These are phyloP conservation scores for Quercus mongolica DNA, from an alignment of 306 rosid genomes.

Conservation along the genomic window DNA sequence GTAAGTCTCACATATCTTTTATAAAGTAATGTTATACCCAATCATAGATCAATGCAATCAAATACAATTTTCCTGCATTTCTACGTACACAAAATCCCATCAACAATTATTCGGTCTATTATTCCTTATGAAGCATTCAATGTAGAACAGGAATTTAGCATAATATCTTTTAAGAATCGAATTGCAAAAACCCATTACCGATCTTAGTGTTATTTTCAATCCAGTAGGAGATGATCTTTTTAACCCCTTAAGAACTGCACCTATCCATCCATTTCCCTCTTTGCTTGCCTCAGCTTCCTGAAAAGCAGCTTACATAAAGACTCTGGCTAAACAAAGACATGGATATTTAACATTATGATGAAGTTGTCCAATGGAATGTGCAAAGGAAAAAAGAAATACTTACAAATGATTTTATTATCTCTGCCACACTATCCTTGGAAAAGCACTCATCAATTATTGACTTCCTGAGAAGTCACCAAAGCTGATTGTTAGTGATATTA, in stretches of 20 bases:
- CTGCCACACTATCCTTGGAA: conserved; percentile 71
- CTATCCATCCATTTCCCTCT: conserved; percentile 84
- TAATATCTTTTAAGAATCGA: neutral
- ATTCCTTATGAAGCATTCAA: neutral
- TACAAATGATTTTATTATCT: conserved; percentile 78
- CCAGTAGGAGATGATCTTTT: conserved; percentile 89
- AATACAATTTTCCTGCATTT: too few relatives aligned
- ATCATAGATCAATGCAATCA: too few relatives aligned
- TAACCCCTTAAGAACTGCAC: conserved; percentile 60
- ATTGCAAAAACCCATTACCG: conserved; percentile 45
- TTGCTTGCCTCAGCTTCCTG: conserved; percentile 72
- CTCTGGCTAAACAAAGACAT: neutral
- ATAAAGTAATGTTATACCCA: neutral
- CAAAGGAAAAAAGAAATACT: conserved; percentile 2
- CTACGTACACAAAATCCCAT: neutral
- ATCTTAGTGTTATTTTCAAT: conserved; percentile 66
- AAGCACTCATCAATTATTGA: conserved; percentile 70
- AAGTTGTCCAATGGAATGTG: neutral
- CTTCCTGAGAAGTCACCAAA: conserved; percentile 52
- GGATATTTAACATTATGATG: neutral
- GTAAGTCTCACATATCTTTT: neutral
- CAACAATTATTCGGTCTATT: neutral
- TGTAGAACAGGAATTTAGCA: neutral
- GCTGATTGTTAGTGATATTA: conserved; percentile 1
- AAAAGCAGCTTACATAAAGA: conserved; percentile 15